Base-by-base conservation (phyloP, 2,329 filamentous ascomycete species). In the Trichoderma sp. region DNA sequence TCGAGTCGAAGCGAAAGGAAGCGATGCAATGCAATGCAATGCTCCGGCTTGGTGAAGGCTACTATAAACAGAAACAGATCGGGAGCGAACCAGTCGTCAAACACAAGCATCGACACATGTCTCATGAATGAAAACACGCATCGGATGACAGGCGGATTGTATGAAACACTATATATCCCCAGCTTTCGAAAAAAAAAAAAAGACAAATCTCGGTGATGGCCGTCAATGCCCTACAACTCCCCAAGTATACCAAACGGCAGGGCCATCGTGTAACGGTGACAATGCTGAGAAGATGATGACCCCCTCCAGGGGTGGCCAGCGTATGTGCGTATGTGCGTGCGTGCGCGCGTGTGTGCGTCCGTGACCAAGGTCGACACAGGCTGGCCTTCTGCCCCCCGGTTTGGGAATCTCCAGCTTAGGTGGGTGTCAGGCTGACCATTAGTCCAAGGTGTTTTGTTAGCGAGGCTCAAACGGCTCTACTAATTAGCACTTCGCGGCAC, bases 251-350 rank as follows among this genome's bases (percentile, higher is more conserved):
- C 21, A 71, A 50, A 56, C 73, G 31, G 66, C 65, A 71, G 73
- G 64, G 65, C 53, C 56, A 71, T 60, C 65, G 73, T 75, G 73
- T 62, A 69, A 71, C 53, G 27, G 38, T 45, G 21, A 27, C 65
- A 71, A 35, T 68, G 64, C 73, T 69, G 73, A 71, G 65, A 50
- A 60, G 56, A 50, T 9, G 73, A 53, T 38, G 69, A 45, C 59
- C 69, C 59, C 56, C 60, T 66, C 64, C 65, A 71, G 65, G 65
- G 64, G 66, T 71, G 56, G 65, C 69, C 69, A 21, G 50, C 45
- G 56, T 21, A 21, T 63, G 63, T 35, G 71, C n/a, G 62, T 27
- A 63, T 59, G 62, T 8, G 45, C 6, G 72, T 68, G 53, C 59
- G 59, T 50, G 65, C 27, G 35, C 50, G 63, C 50, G 64, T 29